A percentile compares a stretch with the other conserved stretches of the same genome.
Evolutionary conservation across 2,329 filamentous ascomycete species (phyloP).

Genomic region (Fusarium multiceps): DNA sequence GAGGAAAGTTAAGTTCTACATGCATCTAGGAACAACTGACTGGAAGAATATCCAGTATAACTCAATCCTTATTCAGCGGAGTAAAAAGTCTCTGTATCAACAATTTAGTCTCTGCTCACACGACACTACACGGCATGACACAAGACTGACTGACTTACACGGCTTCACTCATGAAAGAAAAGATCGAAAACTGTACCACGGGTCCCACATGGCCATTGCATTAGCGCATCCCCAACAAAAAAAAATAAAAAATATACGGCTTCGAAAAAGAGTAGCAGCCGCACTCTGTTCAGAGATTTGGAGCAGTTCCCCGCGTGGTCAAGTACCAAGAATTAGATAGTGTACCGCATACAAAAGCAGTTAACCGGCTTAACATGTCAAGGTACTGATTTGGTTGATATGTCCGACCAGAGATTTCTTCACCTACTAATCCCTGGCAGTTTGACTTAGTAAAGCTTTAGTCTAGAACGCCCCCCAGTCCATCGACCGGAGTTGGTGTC

Average conservation of each 20-base stretch:
- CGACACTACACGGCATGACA: constrained; percentile 6
- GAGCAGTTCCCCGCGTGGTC: constrained; percentile 29
- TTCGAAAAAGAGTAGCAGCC: constrained; percentile 22
- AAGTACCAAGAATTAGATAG: constrained; percentile 6
- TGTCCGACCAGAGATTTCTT: constrained; percentile 2
- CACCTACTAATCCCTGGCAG: constrained; percentile 3
- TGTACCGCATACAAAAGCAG: rapidly evolving
- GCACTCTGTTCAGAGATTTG: constrained; percentile 38
- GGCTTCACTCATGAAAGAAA: constrained; percentile 5
- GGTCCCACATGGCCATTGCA: constrained; percentile 40
- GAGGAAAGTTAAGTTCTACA: neutral
- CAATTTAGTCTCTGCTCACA: constrained; percentile 1
- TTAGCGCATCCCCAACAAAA: constrained; percentile 49
- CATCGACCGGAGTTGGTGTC: constrained; percentile 27
- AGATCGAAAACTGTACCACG: constrained; percentile 10
- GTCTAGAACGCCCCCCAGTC: constrained; percentile 21
- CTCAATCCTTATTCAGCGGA: neutral
- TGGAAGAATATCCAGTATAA: neutral
- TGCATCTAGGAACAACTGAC: neutral
- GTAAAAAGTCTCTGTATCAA: neutral
- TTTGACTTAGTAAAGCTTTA: constrained; percentile 11
- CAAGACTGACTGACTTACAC: constrained; percentile 15
- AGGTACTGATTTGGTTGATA: constrained; percentile 1
- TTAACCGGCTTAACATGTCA: neutral
- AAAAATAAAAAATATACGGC: constrained; percentile 35